Percentiles rank a stretch among this genome's conserved stretches.
Evolutionary conservation across 805 yeast genomes (phyloP).

Genomic region (Hanseniaspora lindneri): DNA sequence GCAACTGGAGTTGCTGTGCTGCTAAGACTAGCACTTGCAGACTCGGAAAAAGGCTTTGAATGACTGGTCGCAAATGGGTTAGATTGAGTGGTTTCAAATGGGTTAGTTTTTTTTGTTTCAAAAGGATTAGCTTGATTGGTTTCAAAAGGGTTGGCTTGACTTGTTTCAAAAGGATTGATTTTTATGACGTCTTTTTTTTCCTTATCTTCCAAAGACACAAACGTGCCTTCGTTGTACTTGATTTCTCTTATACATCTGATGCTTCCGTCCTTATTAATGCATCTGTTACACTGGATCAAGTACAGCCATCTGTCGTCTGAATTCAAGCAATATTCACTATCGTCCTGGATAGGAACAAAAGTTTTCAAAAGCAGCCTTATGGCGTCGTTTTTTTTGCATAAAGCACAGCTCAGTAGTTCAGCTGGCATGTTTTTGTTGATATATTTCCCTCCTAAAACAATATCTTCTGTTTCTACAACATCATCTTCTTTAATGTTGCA

Average conservation of each 20-base stretch:
- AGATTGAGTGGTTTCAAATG: neutral
- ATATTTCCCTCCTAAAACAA: slow-evolving; percentile 63
- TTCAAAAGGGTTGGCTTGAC: slow-evolving; percentile 27
- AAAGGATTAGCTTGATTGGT: slow-evolving; percentile 22
- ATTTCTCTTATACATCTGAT: slow-evolving; percentile 70
- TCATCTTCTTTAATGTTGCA: slow-evolving; percentile 39
- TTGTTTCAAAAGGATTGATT: slow-evolving; percentile 30
- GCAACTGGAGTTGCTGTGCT: too few species aligned
- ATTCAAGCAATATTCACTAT: slow-evolving; percentile 30
- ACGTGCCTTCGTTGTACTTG: slow-evolving; percentile 40
- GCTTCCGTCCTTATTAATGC: slow-evolving; percentile 60
- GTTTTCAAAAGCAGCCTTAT: slow-evolving; percentile 69
- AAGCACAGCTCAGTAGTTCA: slow-evolving; percentile 47
- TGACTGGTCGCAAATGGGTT: slow-evolving; percentile 8
- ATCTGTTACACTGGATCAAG: slow-evolving; percentile 63
- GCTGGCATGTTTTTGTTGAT: slow-evolving; percentile 31
- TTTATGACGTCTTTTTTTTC: slow-evolving; percentile 29
- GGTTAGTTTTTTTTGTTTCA: neutral
- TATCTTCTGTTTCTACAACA: slow-evolving; percentile 45
- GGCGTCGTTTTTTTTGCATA: slow-evolving; percentile 39
- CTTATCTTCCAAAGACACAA: slow-evolving; percentile 28
- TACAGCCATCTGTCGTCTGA: slow-evolving; percentile 73
- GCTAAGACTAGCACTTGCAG: too few species aligned
- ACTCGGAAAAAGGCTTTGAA: too few species aligned
- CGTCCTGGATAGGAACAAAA: slow-evolving; percentile 56